phyloP scores from a whole-genome alignment of 2,329 filamentous ascomycete species.

The Waltergamsia citrina region DNA sequence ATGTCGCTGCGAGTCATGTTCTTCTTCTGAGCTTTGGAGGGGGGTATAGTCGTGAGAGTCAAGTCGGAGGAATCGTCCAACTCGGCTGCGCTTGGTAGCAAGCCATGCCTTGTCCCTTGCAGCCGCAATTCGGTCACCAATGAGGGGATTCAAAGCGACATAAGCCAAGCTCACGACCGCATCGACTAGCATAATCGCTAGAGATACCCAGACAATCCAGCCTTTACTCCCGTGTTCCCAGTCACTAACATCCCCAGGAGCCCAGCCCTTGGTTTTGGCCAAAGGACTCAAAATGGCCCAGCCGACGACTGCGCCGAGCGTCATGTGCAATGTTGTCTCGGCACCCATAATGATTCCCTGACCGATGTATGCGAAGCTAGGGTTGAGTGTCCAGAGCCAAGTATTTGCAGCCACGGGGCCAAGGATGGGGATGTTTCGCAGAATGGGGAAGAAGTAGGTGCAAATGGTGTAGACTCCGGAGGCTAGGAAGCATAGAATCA shows the following conservation, averaged over 20 bases:
- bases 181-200: conserved; percentile 95
- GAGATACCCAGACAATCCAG: conserved; percentile 95
- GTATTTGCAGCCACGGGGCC: conserved; percentile 62
- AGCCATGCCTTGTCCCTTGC: conserved; percentile 8
- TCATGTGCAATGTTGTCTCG: conserved; percentile 90
- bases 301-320: conserved; percentile 77
- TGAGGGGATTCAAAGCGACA: conserved; percentile 56
- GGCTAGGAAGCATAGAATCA: conserved; percentile 46
- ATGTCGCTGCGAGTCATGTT: conserved; percentile 1
- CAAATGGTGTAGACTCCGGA: conserved; percentile 64
- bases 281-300: conserved; percentile 88
- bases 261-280: conserved; percentile 81
- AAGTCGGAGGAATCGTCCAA: conserved; percentile 11
- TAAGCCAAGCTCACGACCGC: conserved; percentile 81
- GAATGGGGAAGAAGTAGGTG: conserved; percentile 81
- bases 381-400: conserved; percentile 96
- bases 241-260: conserved; percentile 73
- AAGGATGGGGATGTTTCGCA: conserved; percentile 82
- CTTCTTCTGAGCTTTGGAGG: conserved; percentile 8
- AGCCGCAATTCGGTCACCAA: conserved; percentile 7
- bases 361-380: conserved; percentile 92
- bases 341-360: conserved; percentile 99
- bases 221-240: conserved; percentile 94
- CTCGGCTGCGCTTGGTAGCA: conserved; percentile 10
- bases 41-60: conserved; percentile 12